Evolutionary conservation across 352 stramenopile species (phyloP), one percentile per base, ranked within the genome.

Genomic region (Phytopythium montanum): DNA sequence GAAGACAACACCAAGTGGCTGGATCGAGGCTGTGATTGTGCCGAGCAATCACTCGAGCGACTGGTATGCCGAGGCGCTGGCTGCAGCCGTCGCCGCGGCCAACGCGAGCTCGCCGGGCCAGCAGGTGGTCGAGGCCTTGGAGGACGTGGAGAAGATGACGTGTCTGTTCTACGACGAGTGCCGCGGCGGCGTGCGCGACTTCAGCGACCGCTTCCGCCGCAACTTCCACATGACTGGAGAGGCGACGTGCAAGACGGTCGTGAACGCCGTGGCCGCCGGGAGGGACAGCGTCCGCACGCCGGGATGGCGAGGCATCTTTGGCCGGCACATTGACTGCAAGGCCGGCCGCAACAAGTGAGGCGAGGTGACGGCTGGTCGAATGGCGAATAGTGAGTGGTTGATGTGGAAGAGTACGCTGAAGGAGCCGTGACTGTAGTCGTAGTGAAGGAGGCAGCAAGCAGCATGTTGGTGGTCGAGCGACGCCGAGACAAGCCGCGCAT

Each of bases 131-230:
- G 56, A 75, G 31, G 79, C 78, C 9, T 72, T 94, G 19, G 57
- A 77, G 19, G 85, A 94, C 52, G 81, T 95, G 33, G 81, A 94
- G 64, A 92, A 92, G 72, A 96, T 96, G 87, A 92, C 86, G 10
- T 96, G 87, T 53, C 69, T 96, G 44, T 94, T 94, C 56, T 93
- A 91, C 59, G 73, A 94, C 56, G 82, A 94, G 59, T 96, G 87
- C 56, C 85, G 81, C 39, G 85, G 76, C 45, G 75, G 74, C 14
- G 83, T 96, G 39, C 63, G 62, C 19, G 79, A 91, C 61, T 89
- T 81, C 55, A 91, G 67, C 44, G 56, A 76, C 38, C 49, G 63
- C 46, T 94, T 96, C 54, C 77, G 75, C 18, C 65, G 69, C 34
- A 91, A 77, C 54, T 96, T 96, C 58, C 71, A 88, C 56, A 60